Evolutionary conservation across 2,329 filamentous ascomycete species (phyloP).

Genomic region (Talaromyces islandicus): DNA sequence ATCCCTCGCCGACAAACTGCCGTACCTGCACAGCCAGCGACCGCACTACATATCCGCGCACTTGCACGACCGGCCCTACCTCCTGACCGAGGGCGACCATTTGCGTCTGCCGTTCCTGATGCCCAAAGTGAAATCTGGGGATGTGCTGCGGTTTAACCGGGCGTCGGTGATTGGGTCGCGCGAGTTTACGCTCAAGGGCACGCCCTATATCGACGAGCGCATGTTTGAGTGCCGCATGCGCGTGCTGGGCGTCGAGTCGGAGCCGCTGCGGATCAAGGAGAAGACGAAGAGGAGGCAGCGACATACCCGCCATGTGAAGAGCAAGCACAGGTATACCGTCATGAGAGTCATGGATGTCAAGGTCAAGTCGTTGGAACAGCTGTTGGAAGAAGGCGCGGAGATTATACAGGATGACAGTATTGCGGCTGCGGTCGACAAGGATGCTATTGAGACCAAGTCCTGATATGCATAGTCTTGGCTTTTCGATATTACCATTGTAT

Average conservation of each 20-base stretch:
- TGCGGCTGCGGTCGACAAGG: neutral
- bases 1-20: slow-evolving; percentile 37
- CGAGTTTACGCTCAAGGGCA: slow-evolving; percentile 81
- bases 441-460: slow-evolving; percentile 9
- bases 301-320: slow-evolving; percentile 67
- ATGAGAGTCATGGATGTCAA: slow-evolving; percentile 76
- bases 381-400: slow-evolving; percentile 39
- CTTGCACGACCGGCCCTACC: slow-evolving; percentile 45
- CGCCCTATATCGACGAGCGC: slow-evolving; percentile 74
- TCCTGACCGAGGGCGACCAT: slow-evolving; percentile 58
- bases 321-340: slow-evolving; percentile 87
- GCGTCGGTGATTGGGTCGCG: slow-evolving; percentile 76
- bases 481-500: neutral
- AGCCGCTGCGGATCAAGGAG: slow-evolving; percentile 69
- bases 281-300: slow-evolving; percentile 73
- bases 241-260: slow-evolving; percentile 77
- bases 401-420: slow-evolving; percentile 23
- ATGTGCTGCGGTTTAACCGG: slow-evolving; percentile 80
- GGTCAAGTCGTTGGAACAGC: slow-evolving; percentile 54
- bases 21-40: slow-evolving; percentile 37
- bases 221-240: slow-evolving; percentile 80
- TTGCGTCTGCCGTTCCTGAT: slow-evolving; percentile 75
- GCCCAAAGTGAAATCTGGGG: slow-evolving; percentile 69
- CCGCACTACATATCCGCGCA: slow-evolving; percentile 45
- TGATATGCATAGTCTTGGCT: neutral